phyloP scores from a whole-genome alignment of 495 filamentous ascomycete species.

The Hypomontagnella monticulosa region DNA sequence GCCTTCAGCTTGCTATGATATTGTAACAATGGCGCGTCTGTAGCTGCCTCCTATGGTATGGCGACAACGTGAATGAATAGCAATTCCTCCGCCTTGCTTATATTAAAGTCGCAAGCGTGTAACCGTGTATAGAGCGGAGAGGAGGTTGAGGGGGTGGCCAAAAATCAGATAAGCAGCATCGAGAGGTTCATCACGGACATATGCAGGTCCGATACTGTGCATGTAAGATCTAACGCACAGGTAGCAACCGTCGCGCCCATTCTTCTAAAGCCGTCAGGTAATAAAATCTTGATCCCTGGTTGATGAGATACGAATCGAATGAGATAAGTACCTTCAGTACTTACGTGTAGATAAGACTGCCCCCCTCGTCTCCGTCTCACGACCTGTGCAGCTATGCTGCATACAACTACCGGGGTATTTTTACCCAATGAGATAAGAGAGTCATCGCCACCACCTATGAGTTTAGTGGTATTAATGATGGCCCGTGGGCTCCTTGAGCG shows the following conservation, averaged over 20 bases:
- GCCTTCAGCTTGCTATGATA: not conserved
- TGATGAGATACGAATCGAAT: slow-evolving; percentile 20
- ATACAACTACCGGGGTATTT: not conserved
- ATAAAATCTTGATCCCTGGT: slow-evolving; percentile 16
- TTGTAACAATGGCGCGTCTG: not conserved
- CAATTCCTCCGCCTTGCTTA: too few relatives aligned
- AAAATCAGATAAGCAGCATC: slow-evolving; percentile 16
- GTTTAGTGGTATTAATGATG: slow-evolving; percentile 1
- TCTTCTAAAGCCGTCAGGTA: slow-evolving; percentile 23
- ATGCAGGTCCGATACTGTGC: slow-evolving; percentile 16
- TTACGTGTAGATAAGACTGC: slow-evolving; percentile 21
- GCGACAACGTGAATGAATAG: too few relatives aligned
- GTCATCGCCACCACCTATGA: not conserved
- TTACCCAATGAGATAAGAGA: slow-evolving; percentile 16
- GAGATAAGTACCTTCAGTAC: slow-evolving; percentile 16
- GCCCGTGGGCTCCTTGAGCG: not conserved
- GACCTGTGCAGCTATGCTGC: not conserved
- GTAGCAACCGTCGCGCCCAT: slow-evolving; percentile 8
- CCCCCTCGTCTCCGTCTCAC: slow-evolving; percentile 8
- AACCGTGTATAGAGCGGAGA: not conserved
- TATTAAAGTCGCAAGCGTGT: too few relatives aligned
- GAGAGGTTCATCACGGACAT: slow-evolving; percentile 14
- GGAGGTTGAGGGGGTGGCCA: not conserved
- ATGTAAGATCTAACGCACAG: slow-evolving; percentile 17
- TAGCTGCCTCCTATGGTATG: too few relatives aligned